These are phyloP conservation scores for Cercospora beticola DNA, from an alignment of 2,329 filamentous ascomycete species.

Conservation along the genomic window DNA sequence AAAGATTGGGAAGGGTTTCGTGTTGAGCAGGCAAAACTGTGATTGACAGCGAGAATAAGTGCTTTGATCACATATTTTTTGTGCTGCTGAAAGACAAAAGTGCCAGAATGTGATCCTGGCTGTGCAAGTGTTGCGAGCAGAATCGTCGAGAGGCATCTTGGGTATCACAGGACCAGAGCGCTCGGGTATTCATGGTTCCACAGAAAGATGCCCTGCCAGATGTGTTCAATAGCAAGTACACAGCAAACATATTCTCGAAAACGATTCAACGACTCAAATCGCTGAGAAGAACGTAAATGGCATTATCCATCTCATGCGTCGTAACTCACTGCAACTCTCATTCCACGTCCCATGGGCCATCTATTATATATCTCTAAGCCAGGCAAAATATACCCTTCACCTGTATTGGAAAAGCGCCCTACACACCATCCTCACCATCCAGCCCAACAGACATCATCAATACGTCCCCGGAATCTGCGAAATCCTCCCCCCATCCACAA, in stretches of 20 bases:
- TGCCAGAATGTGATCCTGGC: too few species aligned
- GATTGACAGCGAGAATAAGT: neutral
- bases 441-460: neutral
- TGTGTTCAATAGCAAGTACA: too few species aligned
- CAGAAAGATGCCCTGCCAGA: too few species aligned
- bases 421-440: neutral
- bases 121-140: too few species aligned
- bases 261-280: neutral
- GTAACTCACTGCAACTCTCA: neutral
- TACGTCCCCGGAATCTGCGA: constrained; percentile 24
- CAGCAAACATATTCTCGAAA: neutral
- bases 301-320: neutral
- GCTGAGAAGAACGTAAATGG: too few species aligned
- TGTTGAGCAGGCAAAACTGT: neutral
- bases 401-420: too few species aligned
- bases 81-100: too few species aligned
- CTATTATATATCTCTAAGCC: neutral
- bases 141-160: too few species aligned
- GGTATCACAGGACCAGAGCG: too few species aligned
- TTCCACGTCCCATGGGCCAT: neutral
- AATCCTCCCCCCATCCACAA: constrained; percentile 33
- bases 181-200: too few species aligned
- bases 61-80: too few species aligned
- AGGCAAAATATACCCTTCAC: neutral
- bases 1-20: neutral